Conservation (phyloP, 805 yeast genomes). For the Wickerhamiella australiensis region DNA sequence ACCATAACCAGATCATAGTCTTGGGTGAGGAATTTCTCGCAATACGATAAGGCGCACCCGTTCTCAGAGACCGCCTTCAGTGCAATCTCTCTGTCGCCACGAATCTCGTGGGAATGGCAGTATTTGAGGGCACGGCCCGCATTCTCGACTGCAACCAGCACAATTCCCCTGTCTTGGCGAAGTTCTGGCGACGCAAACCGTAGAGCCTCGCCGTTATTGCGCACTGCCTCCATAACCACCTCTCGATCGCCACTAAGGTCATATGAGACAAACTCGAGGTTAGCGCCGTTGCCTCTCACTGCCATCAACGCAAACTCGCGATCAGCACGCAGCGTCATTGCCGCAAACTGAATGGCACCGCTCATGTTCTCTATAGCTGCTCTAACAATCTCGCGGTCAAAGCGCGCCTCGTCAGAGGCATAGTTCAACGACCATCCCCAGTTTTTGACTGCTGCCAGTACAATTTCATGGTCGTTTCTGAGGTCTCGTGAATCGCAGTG, state of each 20-base stretch:
- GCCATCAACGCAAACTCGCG: neutral
- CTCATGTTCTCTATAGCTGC: neutral
- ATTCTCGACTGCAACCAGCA: neutral
- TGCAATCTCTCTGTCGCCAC: neutral
- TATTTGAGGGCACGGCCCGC: neutral
- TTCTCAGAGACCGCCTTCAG: neutral
- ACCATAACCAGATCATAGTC: neutral
- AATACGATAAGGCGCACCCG: neutral
- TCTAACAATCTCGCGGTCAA: neutral
- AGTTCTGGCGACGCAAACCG: constrained; percentile 1
- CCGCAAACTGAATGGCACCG: neutral
- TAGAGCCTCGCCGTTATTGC: neutral
- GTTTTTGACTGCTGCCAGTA: constrained; percentile 4
- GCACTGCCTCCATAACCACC: neutral
- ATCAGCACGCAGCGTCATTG: neutral
- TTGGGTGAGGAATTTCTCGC: neutral
- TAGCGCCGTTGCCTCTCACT: neutral
- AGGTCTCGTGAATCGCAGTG: constrained; percentile 1
- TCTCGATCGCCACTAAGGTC: constrained; percentile 3
- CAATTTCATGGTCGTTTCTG: neutral
- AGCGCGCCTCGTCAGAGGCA: neutral
- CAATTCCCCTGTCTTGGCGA: neutral
- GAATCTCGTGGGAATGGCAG: neutral
- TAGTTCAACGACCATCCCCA: neutral
- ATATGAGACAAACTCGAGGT: constrained; percentile 1